Percentiles rank a stretch among this genome's conserved stretches.
Conservation (phyloP, 1,284 basidiomycete genomes). For the Fomitopsis schrenkii region DNA sequence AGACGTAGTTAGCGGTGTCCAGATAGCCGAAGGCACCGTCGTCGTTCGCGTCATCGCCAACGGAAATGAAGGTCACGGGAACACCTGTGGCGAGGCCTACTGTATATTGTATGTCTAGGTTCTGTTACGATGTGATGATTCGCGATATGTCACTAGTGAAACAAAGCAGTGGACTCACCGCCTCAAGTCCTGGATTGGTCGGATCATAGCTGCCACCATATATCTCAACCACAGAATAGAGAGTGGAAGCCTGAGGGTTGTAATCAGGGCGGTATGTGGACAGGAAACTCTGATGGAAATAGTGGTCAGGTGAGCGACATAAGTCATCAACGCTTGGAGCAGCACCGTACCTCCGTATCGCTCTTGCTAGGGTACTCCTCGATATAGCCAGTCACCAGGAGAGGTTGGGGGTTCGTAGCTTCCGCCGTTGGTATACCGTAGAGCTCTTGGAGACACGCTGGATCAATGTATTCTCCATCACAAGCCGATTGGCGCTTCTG, state of each 20-base stretch:
- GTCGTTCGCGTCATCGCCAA: slow-evolving; percentile 31
- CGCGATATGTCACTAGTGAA: neutral
- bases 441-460: slow-evolving; percentile 48
- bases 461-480: slow-evolving; percentile 36
- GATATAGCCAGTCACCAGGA: slow-evolving; percentile 59
- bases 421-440: slow-evolving; percentile 50
- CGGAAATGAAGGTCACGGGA: slow-evolving; percentile 37
- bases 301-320: slow-evolving; percentile 20
- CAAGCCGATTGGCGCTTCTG: slow-evolving; percentile 3
- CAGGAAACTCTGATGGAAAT: slow-evolving; percentile 42
- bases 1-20: slow-evolving; percentile 23
- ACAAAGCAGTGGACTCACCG: slow-evolving; percentile 5
- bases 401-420: slow-evolving; percentile 38
- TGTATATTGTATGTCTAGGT: slow-evolving; percentile 64
- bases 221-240: slow-evolving; percentile 48
- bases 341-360: slow-evolving; percentile 37
- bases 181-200: slow-evolving; percentile 17
- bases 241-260: slow-evolving; percentile 39
- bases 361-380: slow-evolving; percentile 47
- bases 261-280: slow-evolving; percentile 45
- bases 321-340: too few relatives aligned
- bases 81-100: slow-evolving; percentile 39
- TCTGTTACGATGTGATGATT: slow-evolving; percentile 15
- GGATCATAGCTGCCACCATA: slow-evolving; percentile 50
- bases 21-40: slow-evolving; percentile 19